Evolutionary conservation across 2,329 filamentous ascomycete genomes (phyloP).

Genomic region (Fusarium mexicanum): DNA sequence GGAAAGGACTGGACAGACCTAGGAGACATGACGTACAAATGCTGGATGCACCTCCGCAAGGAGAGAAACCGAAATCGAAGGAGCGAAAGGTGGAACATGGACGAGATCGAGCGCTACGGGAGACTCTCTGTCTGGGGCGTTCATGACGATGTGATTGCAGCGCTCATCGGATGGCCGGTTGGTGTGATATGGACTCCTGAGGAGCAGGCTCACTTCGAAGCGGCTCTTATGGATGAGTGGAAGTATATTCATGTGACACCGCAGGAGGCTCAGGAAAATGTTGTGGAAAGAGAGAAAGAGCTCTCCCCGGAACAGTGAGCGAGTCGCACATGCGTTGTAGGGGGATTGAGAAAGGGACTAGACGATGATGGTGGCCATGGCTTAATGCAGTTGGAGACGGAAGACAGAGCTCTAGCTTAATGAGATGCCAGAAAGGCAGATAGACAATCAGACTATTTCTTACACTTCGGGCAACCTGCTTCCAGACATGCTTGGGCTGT

Average conservation of each 20-base stretch:
- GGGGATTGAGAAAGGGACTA: not conserved
- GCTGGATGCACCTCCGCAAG: not conserved
- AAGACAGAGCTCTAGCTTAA: not conserved
- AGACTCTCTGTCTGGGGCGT: not conserved
- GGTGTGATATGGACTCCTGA: fast-evolving
- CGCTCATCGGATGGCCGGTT: not conserved
- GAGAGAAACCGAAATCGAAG: not conserved
- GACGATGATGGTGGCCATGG: no score
- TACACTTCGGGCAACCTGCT: no score
- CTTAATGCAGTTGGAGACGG: no score
- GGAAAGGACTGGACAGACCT: not conserved
- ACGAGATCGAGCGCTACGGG: not conserved
- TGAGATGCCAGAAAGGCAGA: not conserved
- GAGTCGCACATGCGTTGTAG: not conserved
- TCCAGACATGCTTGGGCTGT: not conserved
- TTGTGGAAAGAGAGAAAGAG: not conserved
- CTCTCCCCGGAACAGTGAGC: not conserved
- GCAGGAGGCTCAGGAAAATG: not conserved
- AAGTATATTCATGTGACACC: not conserved
- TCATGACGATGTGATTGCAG: not conserved
- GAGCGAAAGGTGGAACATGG: not conserved
- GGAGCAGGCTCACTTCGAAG: not conserved
- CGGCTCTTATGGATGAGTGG: not conserved
- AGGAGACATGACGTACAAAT: not conserved
- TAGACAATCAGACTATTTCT: not conserved